A percentile compares a stretch with the other conserved stretches of the same genome.
Evolutionary conservation across 2,329 filamentous ascomycete genomes (phyloP).

Genomic region (Trichoderma sp.): DNA sequence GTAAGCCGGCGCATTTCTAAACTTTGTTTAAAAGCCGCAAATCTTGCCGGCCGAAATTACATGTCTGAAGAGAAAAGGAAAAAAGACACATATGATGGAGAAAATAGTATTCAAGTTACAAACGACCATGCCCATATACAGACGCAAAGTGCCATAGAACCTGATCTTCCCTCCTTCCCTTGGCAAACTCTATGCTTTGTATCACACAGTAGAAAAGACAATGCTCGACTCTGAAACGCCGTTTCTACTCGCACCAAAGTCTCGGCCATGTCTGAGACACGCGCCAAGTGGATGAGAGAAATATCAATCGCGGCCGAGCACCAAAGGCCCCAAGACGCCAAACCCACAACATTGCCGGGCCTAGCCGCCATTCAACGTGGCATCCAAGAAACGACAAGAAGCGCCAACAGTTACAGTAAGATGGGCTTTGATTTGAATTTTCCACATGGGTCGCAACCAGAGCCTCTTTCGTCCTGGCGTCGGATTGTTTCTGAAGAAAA

Average conservation of each 20-base stretch:
- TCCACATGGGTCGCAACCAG: conserved; percentile 15
- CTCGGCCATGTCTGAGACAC: conserved; percentile 8
- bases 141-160: neutral
- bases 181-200: neutral
- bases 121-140: neutral
- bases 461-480: conserved; percentile 19
- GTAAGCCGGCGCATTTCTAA: neutral
- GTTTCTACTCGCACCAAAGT: neutral
- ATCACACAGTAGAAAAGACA: neutral
- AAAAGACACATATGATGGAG: neutral
- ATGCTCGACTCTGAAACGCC: neutral
- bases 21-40: neutral
- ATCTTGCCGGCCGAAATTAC: neutral
- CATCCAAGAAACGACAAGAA: neutral
- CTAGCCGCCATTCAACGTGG: neutral
- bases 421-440: too few relatives aligned
- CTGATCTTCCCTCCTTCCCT: neutral
- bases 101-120: neutral
- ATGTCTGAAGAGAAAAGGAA: neutral
- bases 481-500: neutral
- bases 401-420: neutral
- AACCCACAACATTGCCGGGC: conserved; percentile 5
- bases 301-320: neutral
- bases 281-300: neutral
- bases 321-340: neutral